Base-by-base conservation (phyloP, 371 early-diverging fungal genomes). In the Mortierella polycephala region DNA sequence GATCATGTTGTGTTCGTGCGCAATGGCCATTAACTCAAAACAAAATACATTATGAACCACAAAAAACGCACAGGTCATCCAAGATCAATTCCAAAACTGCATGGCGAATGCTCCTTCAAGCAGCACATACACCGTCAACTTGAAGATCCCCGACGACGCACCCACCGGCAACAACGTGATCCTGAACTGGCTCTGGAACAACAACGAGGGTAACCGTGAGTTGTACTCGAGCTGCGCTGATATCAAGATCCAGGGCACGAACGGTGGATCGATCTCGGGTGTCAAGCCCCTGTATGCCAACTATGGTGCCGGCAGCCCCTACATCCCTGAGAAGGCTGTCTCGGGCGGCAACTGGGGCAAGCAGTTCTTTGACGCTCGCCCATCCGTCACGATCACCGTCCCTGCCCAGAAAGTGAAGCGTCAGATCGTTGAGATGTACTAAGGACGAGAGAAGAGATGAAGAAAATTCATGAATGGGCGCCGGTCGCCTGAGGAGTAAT, bases 201-300 rank as follows among this genome's bases (percentile, higher is more conserved):
- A 90, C 76, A 85, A 85, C 55, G 74, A 82, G 60, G 91, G 89
- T 10, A 86, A 88, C 82, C 87, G 90, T 55, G 92, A 89, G 71
- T 84, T 84, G 61, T 92, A 92, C 86, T 85, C 86, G 81, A 85
- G 85, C 83, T 91, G 92, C 63, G 86, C 88, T 14, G 92, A 91
- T 49, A 75, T 91, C 30, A 72, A 73, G 11, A 85, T 91, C 64
- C 56, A 75, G 16, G 86, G 86, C 11, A 51, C 71, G 14, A 73
- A 72, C 30, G 73, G 83, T 18, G 73, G 83, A 2, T 67, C 81
- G 12, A 69, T 87, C 49, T 75, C 85, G 1, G 90, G 90, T 18
- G 86, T 85, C 0, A 71, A 85, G 37, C 71, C 89, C 54, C 67
- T 87, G 13, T 83, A 86, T 18, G 87, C 87, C 45, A 86, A 90